Base-by-base conservation (phyloP, 2,329 filamentous ascomycete species). In the Verticillium albo-atrum region DNA sequence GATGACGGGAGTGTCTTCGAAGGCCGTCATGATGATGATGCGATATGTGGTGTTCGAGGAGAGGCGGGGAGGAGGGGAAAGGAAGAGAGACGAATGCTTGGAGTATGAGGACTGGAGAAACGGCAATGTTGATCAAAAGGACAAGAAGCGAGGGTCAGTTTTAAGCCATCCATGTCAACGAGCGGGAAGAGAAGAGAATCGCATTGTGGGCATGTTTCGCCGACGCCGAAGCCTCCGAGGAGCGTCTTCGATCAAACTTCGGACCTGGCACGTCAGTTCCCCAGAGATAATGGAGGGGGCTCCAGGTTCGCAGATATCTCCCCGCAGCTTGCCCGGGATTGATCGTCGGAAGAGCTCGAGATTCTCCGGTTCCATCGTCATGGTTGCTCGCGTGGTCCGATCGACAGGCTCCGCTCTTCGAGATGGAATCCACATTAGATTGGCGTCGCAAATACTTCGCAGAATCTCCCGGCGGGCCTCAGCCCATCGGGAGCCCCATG, bases 1-100 rank as follows among this genome's bases (percentile, higher is more conserved):
- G 50, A 42, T 34, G 56, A 58, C 59, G 17, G 60, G 52, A 35
- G 30, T 26, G 15, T 37, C 9, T 30, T 58, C 59, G 3, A 54
- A 35, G 4, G 60, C 58, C 20, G 60, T 62, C 62, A 63, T 63
- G 15, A 25, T 60, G 35, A 23, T 25, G 26, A 42, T 6, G 7
- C 12, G 28, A 10, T 25, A 14, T 6, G 37, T 23, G 4, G 4
- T 23, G 20, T 6, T 9, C 20, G 26, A 23, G 17, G 1, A 14
- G 20, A 27, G 54, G 15, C 15, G n/a, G 17, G 26, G 15, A 6
- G 51, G 26, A 23, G n/a, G n/a, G 7, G 7, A 30, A 15, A 10
- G 5, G 23, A 23, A 6, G 10, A 26, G 17, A n/a, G 56, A 37
- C 30, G 30, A 32, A 32, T 10, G 30, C n/a, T n/a, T n/a, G n/a